These are phyloP conservation scores for Trametes cingulata DNA, from an alignment of 768 basidiomycete species.

Conservation along the genomic window DNA sequence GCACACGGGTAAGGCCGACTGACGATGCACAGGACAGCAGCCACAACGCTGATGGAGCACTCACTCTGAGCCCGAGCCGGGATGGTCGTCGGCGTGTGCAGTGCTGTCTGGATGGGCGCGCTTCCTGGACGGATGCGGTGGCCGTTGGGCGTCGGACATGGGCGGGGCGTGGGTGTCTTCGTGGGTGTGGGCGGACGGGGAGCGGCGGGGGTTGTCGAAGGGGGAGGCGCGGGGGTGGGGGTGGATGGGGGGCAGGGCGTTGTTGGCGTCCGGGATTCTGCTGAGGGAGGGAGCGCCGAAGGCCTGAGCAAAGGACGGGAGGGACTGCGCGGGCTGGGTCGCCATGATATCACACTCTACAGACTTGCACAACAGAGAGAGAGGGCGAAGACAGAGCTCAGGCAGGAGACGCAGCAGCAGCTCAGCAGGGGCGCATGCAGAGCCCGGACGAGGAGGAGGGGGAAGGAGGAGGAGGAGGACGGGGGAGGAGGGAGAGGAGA, in stretches of 20 bases:
- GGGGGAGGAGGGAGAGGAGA: background rate
- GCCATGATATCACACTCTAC: conserved; percentile 43
- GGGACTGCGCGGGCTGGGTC: conserved; percentile 55
- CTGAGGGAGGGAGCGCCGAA: conserved; percentile 61
- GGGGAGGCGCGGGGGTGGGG: conserved; percentile 39
- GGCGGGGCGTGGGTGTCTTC: conserved; percentile 21
- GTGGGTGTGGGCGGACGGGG: conserved; percentile 24
- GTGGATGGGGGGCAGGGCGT: conserved; percentile 64
- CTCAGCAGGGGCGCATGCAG: conserved; percentile 11
- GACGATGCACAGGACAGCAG: too few species aligned
- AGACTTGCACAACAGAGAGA: conserved; percentile 3
- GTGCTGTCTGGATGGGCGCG: conserved; percentile 27
- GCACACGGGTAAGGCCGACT: background rate
- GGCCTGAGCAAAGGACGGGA: conserved; percentile 79
- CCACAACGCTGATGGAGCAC: too few species aligned
- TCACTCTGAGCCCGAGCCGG: conserved; percentile 45
- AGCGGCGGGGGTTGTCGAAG: conserved; percentile 21
- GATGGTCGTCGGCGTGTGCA: conserved; percentile 35
- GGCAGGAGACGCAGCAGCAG: too few species aligned
- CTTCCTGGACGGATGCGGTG: conserved; percentile 29
- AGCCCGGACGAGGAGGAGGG: conserved; percentile 9
- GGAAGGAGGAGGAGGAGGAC: conserved; percentile 7
- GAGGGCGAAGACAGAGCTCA: background rate
- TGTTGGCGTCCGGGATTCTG: conserved; percentile 50
- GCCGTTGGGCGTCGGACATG: conserved; percentile 18